Evolutionary conservation across 164 flowering plant genomes (phyloP), one percentile per base, ranked within the genome.

Genomic region (Vitis labrusca): DNA sequence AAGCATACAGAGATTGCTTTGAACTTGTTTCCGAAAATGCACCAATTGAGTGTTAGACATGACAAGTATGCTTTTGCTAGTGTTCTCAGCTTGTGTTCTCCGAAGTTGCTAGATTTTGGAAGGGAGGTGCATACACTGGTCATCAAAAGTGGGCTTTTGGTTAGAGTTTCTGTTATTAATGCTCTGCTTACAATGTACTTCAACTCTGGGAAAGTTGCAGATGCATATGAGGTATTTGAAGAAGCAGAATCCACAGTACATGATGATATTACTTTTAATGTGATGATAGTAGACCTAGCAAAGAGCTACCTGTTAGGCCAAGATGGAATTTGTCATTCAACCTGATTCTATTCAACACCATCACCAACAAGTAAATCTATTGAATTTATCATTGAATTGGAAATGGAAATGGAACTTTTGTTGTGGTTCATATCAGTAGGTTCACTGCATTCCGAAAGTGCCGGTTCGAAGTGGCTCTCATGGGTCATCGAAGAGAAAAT

Each of bases 101-200:
- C 8, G 11, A 85, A 70, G 71, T 8, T 69, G 14, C 14, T 79
- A 61, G 83, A 73, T 66, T 81, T 84, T 50, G 97, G 92, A 37
- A 84, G 64, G 78, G 87, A 84, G 72, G 84, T 90, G 69, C 92
- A 91, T 79, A 74, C 82, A 0, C 47, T 85, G 71, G 85, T 84
- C 14, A 65, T 83, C 5, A 86, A 74, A 76, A 83, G 78, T 47
- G 91, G 94, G 44, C 80, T 78, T 81, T 57, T 84, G 61, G 60
- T 48, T 50, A 74, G 64, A 60, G 64, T 79, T 67, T 87, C 94
- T 29, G 97, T 90, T 59, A 60, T 84, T 16, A 92, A 89, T 84
- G 80, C 93, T 57, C 70, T 74, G 71, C 67, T 92, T 62, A 82
- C 91, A 0, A 92, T 92, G 97, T 92, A 89, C 73, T 88, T 89